Base-by-base conservation (phyloP, 108 stramenopile genomes). In the Fragilaria crotonensis region DNA sequence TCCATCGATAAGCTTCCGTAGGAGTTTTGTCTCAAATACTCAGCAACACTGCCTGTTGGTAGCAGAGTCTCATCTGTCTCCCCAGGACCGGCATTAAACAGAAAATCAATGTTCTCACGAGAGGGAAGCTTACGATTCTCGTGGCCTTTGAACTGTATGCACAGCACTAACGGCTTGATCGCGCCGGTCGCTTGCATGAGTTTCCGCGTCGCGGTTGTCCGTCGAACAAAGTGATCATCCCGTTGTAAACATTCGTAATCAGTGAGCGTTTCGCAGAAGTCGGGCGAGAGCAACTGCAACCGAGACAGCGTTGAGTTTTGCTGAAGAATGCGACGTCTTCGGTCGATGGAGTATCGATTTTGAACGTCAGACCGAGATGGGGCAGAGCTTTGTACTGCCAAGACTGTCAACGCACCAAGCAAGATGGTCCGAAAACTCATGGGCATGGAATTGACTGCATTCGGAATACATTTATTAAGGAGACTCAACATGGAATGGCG, bases 71-170 rank as follows among this genome's bases (percentile, higher is more conserved):
- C 7, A 25, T 63, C 53, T 1, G 45, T 26, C 18, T 60, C 62
- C 31, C 49, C 57, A 41, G 36, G 36, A 11, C 36, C 36, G 20
- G 26, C 49, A 30, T 72, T 72, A 56, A 68, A 62, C 4, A 77
- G 57, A 25, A 60, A 28, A 52, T 58, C 50, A 55, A 77, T 64
- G n/a, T 68, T 58, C 9, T 47, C 30, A 54, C 19, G 28, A 2
- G 62, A 36, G 4, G 76, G 76, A 1, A 72, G 29, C 22, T 25
- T 19, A 19, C 70, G 56, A 11, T 63, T 60, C 17, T 48, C 21
- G 25, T 76, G 75, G 52, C 68, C 73, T 20, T 47, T 33, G 30
- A 74, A 74, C 21, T 51, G 20, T n/a, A 74, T n/a, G 53, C 66
- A 45, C 5, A 74, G 18, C 17, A 74, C 67, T 5, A 74, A 52